A percentile compares a stretch with the other conserved stretches of the same genome.
Evolutionary conservation across 306 rosid genomes (phyloP).

Genomic region (Aeschynomene evenia): DNA sequence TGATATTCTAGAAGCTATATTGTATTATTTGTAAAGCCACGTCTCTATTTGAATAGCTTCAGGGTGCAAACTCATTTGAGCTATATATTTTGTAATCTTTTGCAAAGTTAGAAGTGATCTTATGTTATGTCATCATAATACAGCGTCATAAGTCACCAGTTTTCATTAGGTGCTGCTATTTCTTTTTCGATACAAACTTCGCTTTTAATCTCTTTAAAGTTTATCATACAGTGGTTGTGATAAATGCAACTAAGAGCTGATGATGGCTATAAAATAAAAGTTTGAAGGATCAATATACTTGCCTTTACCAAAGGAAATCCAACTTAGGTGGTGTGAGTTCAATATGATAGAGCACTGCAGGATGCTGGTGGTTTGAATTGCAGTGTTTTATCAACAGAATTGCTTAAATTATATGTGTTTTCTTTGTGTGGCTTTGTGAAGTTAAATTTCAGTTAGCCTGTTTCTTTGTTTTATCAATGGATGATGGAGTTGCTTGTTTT

Average conservation of each 20-base stretch:
- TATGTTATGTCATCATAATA: background rate
- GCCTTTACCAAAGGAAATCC: background rate
- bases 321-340: constrained; percentile 15
- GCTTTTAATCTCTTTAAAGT: background rate
- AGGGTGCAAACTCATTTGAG: background rate
- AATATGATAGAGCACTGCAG: background rate
- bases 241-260: background rate
- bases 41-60: background rate
- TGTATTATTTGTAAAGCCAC: background rate
- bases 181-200: background rate
- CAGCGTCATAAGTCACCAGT: background rate
- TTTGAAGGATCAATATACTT: background rate
- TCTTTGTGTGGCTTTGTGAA: background rate
- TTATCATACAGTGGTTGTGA: constrained; percentile 13
- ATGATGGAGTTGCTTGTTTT: background rate
- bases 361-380: constrained; percentile 19
- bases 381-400: background rate
- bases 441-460: background rate
- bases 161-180: background rate
- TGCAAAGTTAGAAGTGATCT: background rate
- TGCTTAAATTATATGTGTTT: background rate
- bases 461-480: no score
- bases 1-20: background rate
- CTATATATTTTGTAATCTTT: background rate
- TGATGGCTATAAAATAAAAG: background rate